Base-by-base conservation (phyloP, 2,329 filamentous ascomycete species). In the Aspergillus awamori region DNA sequence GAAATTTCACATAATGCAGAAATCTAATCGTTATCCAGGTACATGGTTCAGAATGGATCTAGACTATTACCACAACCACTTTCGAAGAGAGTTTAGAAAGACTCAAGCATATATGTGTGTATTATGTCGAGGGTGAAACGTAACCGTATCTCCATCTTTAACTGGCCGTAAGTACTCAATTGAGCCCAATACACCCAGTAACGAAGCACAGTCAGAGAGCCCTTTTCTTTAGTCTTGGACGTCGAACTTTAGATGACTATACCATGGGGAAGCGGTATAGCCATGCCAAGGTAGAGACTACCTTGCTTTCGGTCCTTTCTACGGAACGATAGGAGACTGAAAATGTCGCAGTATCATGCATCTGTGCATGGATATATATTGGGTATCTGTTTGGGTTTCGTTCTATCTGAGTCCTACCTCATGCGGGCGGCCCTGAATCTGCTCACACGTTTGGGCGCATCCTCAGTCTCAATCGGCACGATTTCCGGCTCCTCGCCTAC, bases 401-500 rank as follows among this genome's bases (percentile, higher is more conserved):
- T 63, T 60, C 28, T 60, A 53, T 53, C 15, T 59, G 47, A 52
- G 47, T 48, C 38, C 61, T 72, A 71, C 51, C 71, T 76, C 67
- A 81, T 72, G 26, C 80, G 75, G 15, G 81, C 79, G 63, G 81
- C 79, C 63, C 76, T 80, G 70, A 83, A 83, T 56, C 78, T 76
- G 70, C 81, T 83, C 52, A 81, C 70, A 33, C 74, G 77, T 60
- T 70, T 75, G 4, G 70, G 70, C 24, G 73, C 64, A 17, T 87
- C 86, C 53, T 89, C 85, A 26, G 85, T 82, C 68, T 93, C 87
- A 57, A 93, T 80, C 1, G 89, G 86, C 56, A 90, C 84, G 51
- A 87, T 85, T 49, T 83, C 84, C 56, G 86, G 82, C 62, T 92
- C 87, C 61, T 90, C 86, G 67, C 92, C 84, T 69, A 90, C 79